phyloP scores from a whole-genome alignment of 2,329 filamentous ascomycete genomes.

The Calonectria henricotiae region DNA sequence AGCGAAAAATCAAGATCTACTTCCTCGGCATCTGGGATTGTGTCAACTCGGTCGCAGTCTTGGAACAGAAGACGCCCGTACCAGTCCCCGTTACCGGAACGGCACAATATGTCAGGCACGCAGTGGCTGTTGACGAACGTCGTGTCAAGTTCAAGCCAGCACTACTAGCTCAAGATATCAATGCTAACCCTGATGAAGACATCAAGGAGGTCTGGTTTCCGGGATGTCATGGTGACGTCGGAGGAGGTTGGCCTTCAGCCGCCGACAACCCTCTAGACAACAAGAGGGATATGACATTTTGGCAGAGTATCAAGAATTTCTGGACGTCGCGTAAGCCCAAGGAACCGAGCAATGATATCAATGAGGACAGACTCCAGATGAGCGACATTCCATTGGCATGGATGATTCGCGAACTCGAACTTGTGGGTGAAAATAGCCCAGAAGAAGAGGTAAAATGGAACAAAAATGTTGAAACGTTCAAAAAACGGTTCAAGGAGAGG shows the following conservation, averaged over 20 bases:
- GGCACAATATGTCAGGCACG: conserved; percentile 67
- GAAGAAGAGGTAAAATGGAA: conserved; percentile 58
- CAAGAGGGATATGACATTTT: conserved; percentile 53
- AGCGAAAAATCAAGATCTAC: conserved; percentile 63
- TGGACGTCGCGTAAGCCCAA: conserved; percentile 57
- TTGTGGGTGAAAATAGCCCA: conserved; percentile 55
- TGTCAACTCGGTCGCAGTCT: conserved; percentile 67
- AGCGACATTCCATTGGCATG: conserved; percentile 68
- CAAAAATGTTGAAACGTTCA: conserved; percentile 54
- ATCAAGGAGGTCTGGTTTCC: conserved; percentile 71
- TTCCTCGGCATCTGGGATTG: conserved; percentile 73
- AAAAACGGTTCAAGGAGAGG: conserved; percentile 52
- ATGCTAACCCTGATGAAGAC: conserved; percentile 56
- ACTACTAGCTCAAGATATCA: conserved; percentile 63
- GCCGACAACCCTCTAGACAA: conserved; percentile 48
- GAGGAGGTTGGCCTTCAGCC: conserved; percentile 67
- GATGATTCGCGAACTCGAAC: conserved; percentile 68
- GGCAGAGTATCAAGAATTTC: conserved; percentile 58
- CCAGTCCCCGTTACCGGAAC: conserved; percentile 61
- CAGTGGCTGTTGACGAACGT: conserved; percentile 69
- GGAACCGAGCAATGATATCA: conserved; percentile 54
- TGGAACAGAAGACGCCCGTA: conserved; percentile 59
- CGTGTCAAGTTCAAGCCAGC: conserved; percentile 72
- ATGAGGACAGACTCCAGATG: conserved; percentile 60
- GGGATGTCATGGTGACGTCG: conserved; percentile 70